Base-by-base conservation (phyloP, 768 basidiomycete species). In the Terana coerulea region DNA sequence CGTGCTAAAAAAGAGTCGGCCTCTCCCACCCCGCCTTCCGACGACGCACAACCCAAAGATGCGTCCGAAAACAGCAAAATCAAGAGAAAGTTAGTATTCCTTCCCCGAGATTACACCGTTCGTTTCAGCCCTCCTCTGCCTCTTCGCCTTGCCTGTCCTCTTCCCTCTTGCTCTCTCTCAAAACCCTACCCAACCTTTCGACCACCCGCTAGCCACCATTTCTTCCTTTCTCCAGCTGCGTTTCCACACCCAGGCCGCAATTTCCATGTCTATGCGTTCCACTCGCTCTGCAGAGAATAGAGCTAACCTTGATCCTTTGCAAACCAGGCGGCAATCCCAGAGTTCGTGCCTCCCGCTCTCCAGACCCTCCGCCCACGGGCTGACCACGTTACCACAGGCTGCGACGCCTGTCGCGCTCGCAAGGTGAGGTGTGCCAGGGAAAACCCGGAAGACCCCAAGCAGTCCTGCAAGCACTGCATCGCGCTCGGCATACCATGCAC, bases 401-500 rank as follows among this genome's bases (percentile, higher is more conserved):
- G 88, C 67, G 89, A 91, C 71, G 88, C 88, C 40, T 91, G 90
- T 69, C 76, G 88, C 59, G 86, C 88, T 9, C 84, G 90, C 65
- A 92, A 93, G 67, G 91, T 93, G 39, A 79, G 88, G 46, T 93
- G 90, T 61, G 84, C 86, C 5, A 75, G 86, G 55, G 91, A 92
- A 62, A 84, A 84, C 59, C 79, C 83, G 22, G 87, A 88, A 56
- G 87, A 88, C 63, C 73, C 79, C 9, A 86, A 84, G 67, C 82
- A 82, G 57, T 76, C 86, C 7, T 93, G 91, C 86, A 92, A 89
- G 64, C 91, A 93, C 64, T 94, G 91, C 65, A 75, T 86, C 59
- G 78, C 86, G 0, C 80, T 94, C 44, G 86, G 83, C 17, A 87
- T 93, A 43, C 79, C 83, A 5, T 94, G 93, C 67, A 92, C 88